phyloP scores from a whole-genome alignment of 2,329 filamentous ascomycete species.

The Metarhizium guizhouense region DNA sequence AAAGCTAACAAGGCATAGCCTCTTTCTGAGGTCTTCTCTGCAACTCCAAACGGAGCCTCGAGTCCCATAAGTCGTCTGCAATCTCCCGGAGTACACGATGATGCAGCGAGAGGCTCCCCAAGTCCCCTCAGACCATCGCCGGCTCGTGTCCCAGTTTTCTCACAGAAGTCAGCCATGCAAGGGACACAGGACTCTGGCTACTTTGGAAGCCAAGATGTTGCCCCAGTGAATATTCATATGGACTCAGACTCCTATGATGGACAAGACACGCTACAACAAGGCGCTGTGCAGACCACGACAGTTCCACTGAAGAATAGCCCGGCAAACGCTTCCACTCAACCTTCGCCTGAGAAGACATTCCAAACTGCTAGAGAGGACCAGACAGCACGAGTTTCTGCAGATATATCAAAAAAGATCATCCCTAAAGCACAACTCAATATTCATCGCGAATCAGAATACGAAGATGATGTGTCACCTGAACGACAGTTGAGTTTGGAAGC shows the following conservation, averaged over 20 bases:
- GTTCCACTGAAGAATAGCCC: constrained; percentile 13
- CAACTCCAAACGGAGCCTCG: constrained; percentile 46
- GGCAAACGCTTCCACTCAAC: constrained; percentile 17
- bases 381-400: constrained; percentile 15
- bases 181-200: constrained; percentile 55
- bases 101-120: constrained; percentile 30
- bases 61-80: constrained; percentile 40
- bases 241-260: constrained; percentile 14
- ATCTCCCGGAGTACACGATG: constrained; percentile 50
- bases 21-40: constrained; percentile 49
- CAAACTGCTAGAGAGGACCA: constrained; percentile 38
- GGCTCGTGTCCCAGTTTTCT: constrained; percentile 19
- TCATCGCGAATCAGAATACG: neutral
- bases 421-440: neutral
- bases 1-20: constrained; percentile 35
- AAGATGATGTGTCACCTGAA: constrained; percentile 5
- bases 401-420: neutral
- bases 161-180: constrained; percentile 18
- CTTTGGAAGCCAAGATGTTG: constrained; percentile 52
- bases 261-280: constrained; percentile 12
- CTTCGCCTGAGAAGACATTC: constrained; percentile 29
- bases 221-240: constrained; percentile 15
- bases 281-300: constrained; percentile 9
- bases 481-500: constrained; percentile 4
- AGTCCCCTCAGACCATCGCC: constrained; percentile 25